phyloP scores from a whole-genome alignment of 768 basidiomycete species.

The Trametes punicea region DNA sequence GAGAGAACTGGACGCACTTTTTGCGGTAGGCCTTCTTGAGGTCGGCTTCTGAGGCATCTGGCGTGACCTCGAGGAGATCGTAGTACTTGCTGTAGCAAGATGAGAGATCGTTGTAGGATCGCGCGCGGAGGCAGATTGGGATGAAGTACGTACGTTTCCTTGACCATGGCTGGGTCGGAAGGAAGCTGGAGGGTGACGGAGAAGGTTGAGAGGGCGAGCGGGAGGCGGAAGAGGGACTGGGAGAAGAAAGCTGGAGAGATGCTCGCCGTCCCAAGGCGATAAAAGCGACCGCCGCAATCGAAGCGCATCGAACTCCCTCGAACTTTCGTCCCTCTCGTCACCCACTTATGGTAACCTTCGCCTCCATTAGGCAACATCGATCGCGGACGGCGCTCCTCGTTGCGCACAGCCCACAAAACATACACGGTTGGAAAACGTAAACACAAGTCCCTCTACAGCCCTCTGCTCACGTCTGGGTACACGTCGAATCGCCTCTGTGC shows the following conservation, averaged over 20 bases:
- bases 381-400: not conserved
- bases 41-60: constrained; percentile 76
- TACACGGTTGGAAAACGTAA: too few species aligned
- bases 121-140: constrained; percentile 3
- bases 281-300: constrained; percentile 32
- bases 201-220: constrained; percentile 1
- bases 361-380: not conserved
- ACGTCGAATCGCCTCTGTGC: constrained; percentile 90
- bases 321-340: constrained; percentile 19
- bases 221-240: not conserved
- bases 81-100: constrained; percentile 69
- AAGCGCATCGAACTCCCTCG: constrained; percentile 38
- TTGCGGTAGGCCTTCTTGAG: constrained; percentile 96
- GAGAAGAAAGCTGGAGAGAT: constrained; percentile 3
- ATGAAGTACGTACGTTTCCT: constrained; percentile 58
- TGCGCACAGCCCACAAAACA: too few species aligned
- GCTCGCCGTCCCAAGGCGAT: constrained; percentile 26
- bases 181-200: constrained; percentile 7
- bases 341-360: constrained; percentile 2
- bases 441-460: not conserved
- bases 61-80: constrained; percentile 84
- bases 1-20: constrained; percentile 48
- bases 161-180: constrained; percentile 49
- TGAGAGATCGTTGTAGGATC: constrained; percentile 2
- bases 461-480: constrained; percentile 67